phyloP scores from a whole-genome alignment of 768 basidiomycete genomes.

The Rhizopogon vesiculosus region DNA sequence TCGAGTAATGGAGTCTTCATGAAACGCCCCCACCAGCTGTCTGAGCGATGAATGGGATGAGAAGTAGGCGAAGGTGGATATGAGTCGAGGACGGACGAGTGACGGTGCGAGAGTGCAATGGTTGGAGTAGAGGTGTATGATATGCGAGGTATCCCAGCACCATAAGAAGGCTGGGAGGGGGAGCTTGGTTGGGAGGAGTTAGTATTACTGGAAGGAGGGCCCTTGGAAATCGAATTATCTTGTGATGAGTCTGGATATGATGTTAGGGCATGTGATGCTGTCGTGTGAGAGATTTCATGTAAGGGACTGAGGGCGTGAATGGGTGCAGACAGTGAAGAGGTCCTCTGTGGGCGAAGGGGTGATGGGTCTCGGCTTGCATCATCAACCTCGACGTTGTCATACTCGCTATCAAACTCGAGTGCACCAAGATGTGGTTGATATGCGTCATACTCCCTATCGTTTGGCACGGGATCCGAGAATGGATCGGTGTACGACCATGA shows the following conservation, averaged over 20 bases:
- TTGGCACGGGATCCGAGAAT: conserved; percentile 26
- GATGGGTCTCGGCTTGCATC: conserved; percentile 10
- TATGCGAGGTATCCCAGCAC: conserved; percentile 16
- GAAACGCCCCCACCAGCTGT: conserved; percentile 79
- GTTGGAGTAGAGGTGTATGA: conserved; percentile 25
- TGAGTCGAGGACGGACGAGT: conserved; percentile 41
- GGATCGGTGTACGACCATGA: conserved; percentile 43
- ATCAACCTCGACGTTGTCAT: conserved; percentile 10
- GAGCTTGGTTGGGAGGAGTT: conserved; percentile 6
- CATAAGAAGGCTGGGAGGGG: conserved; percentile 15
- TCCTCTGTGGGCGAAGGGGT: conserved; percentile 8
- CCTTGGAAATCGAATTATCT: conserved; percentile 18
- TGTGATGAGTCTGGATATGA: conserved; percentile 19
- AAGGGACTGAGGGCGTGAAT: conserved; percentile 28
- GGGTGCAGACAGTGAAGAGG: conserved; percentile 12
- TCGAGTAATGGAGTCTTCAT: conserved; percentile 63
- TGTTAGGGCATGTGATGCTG: conserved; percentile 19
- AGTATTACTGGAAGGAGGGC: conserved; percentile 21
- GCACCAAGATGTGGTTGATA: conserved; percentile 7
- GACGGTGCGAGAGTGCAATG: conserved; percentile 24
- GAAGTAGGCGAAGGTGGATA: conserved; percentile 33
- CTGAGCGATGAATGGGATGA: conserved; percentile 55
- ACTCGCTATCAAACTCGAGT: conserved; percentile 17
- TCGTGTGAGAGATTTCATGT: conserved; percentile 24
- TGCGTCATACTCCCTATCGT: conserved; percentile 12